Conservation (phyloP, 2,329 filamentous ascomycete genomes). For the Fusarium hostae region DNA sequence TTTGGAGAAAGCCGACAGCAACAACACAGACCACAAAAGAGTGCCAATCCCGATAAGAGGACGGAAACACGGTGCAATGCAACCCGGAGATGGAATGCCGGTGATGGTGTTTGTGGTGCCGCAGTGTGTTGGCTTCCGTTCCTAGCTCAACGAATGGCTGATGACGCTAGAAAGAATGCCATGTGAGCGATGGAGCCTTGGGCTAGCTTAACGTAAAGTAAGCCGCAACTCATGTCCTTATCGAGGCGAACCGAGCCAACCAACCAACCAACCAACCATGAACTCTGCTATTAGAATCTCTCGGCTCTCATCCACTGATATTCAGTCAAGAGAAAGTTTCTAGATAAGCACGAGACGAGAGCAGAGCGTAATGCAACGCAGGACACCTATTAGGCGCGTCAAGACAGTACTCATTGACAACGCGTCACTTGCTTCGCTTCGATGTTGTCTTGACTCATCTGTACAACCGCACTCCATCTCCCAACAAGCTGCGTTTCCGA, state of each 20-base stretch:
- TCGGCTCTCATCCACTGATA: slow-evolving; percentile 1
- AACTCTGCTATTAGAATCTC: slow-evolving; percentile 2
- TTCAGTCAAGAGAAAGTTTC: neutral
- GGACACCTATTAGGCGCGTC: neutral
- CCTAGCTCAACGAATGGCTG: slow-evolving; percentile 17
- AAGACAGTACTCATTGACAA: slow-evolving; percentile 1
- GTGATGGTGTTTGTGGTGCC: slow-evolving; percentile 9
- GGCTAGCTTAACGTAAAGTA: neutral
- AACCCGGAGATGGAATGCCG: slow-evolving; percentile 30
- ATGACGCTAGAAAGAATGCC: slow-evolving; percentile 35
- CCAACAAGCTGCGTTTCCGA: neutral
- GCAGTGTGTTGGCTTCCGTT: slow-evolving; percentile 25
- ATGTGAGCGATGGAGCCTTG: slow-evolving; percentile 28
- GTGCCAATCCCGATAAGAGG: neutral
- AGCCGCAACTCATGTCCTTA: slow-evolving; percentile 30
- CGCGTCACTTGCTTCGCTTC: neutral
- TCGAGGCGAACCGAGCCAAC: slow-evolving; percentile 16
- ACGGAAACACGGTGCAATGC: neutral
- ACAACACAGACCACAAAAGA: neutral
- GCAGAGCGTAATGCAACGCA: neutral
- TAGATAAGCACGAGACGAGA: slow-evolving; percentile 10
- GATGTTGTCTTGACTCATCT: neutral
- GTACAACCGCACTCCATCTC: neutral
- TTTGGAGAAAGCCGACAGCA: neutral
- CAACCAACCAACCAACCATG: slow-evolving; percentile 22